Evolutionary conservation across 106 monocot genomes (phyloP).

Genomic region (Cymbidium sinense): DNA sequence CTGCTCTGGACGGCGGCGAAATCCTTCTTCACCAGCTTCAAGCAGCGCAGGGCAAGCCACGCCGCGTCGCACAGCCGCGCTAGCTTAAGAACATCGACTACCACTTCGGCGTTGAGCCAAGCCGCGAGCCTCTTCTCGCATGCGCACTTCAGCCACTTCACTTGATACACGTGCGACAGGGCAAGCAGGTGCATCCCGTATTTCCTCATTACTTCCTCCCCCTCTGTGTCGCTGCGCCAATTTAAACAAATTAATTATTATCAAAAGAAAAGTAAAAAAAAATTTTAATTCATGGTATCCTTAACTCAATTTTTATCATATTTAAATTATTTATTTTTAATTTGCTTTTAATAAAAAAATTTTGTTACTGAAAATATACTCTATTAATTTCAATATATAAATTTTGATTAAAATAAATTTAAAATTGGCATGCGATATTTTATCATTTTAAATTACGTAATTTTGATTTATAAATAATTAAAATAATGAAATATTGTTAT

Average conservation of each 20-base stretch:
- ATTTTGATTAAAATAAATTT: no score
- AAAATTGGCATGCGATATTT: no score
- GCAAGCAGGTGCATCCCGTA: conserved; percentile 43
- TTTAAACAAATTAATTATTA: background rate
- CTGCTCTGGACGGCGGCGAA: conserved; percentile 39
- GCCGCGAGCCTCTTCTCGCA: conserved; percentile 29
- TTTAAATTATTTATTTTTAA: no score
- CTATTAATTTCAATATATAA: no score
- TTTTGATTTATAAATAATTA: no score
- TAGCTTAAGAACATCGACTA: conserved; percentile 31
- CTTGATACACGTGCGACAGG: conserved; percentile 45
- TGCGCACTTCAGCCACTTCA: conserved; percentile 31
- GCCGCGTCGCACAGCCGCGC: conserved; percentile 40
- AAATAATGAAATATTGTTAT: no score
- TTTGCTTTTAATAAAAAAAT: no score
- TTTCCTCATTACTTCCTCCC: conserved; percentile 20
- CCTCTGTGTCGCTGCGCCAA: background rate
- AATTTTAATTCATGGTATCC: no score
- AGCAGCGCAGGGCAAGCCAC: conserved; percentile 40
- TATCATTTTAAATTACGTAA: no score
- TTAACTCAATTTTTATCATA: no score
- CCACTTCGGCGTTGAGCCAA: conserved; percentile 21
- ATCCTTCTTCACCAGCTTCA: conserved; percentile 34
- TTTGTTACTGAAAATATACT: no score
- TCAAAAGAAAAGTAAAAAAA: no score